A percentile compares a stretch with the other conserved stretches of the same genome.
phyloP scores from a whole-genome alignment of 2,329 filamentous ascomycete species.

The Beauveria medogensis region DNA sequence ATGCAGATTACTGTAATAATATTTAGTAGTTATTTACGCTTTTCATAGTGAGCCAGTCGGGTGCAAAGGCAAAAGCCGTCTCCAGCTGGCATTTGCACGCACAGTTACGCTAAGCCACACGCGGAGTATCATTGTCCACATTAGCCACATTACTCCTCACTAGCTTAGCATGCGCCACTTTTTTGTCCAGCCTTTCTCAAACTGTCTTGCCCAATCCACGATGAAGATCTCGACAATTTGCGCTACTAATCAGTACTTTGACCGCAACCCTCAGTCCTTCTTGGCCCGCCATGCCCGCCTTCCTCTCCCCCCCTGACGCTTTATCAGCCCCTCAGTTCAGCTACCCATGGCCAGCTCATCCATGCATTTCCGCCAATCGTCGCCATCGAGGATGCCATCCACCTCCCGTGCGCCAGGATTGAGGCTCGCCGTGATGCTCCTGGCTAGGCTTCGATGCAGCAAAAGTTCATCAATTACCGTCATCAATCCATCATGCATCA shows the following conservation, averaged over 20 bases:
- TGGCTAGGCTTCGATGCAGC: background rate
- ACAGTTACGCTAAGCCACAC: constrained; percentile 2
- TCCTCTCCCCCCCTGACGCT: background rate
- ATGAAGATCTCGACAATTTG: constrained; percentile 10
- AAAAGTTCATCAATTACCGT: background rate
- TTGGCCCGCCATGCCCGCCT: background rate
- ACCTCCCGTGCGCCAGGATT: background rate
- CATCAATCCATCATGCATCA: background rate
- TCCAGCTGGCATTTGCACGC: too few species aligned
- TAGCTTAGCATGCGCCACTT: background rate
- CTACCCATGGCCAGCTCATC: background rate
- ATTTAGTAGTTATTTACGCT: too few species aligned
- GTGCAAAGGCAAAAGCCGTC: background rate
- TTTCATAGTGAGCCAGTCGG: too few species aligned
- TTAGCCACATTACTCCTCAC: background rate
- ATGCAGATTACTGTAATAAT: too few species aligned
- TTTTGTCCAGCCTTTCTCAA: background rate
- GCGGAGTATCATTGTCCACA: background rate
- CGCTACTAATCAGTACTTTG: background rate
- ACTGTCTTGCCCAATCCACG: background rate
- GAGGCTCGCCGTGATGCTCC: background rate
- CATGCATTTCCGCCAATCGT: background rate
- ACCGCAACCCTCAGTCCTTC: background rate
- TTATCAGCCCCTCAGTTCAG: background rate
- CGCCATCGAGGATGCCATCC: background rate